Conservation (phyloP, 2,329 filamentous ascomycete genomes). For the Penicillium griseofulvum region DNA sequence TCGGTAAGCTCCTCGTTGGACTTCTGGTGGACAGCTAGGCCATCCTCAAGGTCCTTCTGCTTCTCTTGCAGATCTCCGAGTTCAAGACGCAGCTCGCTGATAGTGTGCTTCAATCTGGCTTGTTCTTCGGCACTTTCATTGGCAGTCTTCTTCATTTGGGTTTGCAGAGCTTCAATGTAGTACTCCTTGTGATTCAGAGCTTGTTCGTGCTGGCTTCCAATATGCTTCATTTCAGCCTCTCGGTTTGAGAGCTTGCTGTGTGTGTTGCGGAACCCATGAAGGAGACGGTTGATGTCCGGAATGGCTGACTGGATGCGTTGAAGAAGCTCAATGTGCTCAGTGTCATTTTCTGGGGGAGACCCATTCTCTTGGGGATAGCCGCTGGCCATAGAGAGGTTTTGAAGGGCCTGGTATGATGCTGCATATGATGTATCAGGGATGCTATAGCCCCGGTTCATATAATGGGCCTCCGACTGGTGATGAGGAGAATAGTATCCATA, state of each 20-base stretch:
- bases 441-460: slow-evolving; percentile 30
- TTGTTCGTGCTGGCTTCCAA: slow-evolving; percentile 51
- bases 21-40: slow-evolving; percentile 44
- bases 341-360: slow-evolving; percentile 31
- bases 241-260: slow-evolving; percentile 50
- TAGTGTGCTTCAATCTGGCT: slow-evolving; percentile 40
- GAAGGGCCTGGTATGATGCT: slow-evolving; percentile 32
- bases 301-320: slow-evolving; percentile 47
- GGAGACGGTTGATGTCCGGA: slow-evolving; percentile 46
- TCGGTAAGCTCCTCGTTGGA: slow-evolving; percentile 46
- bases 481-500: slow-evolving; percentile 33
- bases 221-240: slow-evolving; percentile 51
- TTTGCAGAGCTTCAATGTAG: slow-evolving; percentile 52
- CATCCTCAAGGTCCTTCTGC: slow-evolving; percentile 51
- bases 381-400: slow-evolving; percentile 24
- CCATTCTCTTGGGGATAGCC: slow-evolving; percentile 31
- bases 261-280: slow-evolving; percentile 50
- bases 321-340: slow-evolving; percentile 41
- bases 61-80: slow-evolving; percentile 52
- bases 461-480: slow-evolving; percentile 28
- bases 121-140: slow-evolving; percentile 52
- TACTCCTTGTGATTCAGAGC: slow-evolving; percentile 53
- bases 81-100: slow-evolving; percentile 51
- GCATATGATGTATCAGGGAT: slow-evolving; percentile 28
- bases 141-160: slow-evolving; percentile 50